A percentile compares a stretch with the other conserved stretches of the same genome.
Conservation (phyloP, 1,284 basidiomycete genomes). For the Leccinum proliferum region DNA sequence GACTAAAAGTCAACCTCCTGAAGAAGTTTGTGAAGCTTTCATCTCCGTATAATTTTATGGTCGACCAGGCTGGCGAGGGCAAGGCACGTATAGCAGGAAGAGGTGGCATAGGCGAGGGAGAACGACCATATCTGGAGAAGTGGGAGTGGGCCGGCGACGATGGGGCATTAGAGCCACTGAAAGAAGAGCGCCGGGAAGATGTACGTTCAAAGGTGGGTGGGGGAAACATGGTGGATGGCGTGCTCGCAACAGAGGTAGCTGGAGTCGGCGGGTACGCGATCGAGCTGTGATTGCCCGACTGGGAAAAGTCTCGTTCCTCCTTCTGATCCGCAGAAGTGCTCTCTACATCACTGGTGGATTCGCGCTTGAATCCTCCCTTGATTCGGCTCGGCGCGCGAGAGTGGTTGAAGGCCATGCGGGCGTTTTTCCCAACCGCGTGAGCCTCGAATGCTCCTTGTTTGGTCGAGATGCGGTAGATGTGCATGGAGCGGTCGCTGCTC, state of each 20-base stretch:
- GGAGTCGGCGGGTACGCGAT: constrained; percentile 51
- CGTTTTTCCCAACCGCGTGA: constrained; percentile 80
- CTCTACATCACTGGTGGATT: constrained; percentile 75
- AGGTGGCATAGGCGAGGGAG: constrained; percentile 88
- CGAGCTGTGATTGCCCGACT: constrained; percentile 26
- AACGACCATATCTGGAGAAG: constrained; percentile 63
- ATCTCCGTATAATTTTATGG: constrained; percentile 84
- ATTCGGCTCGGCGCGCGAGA: constrained; percentile 54
- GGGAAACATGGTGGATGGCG: constrained; percentile 66
- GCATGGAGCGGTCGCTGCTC: constrained; percentile 88
- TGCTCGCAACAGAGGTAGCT: constrained; percentile 52
- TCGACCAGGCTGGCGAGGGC: constrained; percentile 43
- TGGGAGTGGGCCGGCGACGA: constrained; percentile 54
- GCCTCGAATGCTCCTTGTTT: constrained; percentile 80
- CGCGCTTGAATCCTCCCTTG: constrained; percentile 50
- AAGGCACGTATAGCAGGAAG: constrained; percentile 79
- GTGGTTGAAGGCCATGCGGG: constrained; percentile 63
- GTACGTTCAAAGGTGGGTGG: constrained; percentile 61
- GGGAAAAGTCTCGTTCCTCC: constrained; percentile 26
- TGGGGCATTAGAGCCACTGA: constrained; percentile 77
- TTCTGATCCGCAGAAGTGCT: constrained; percentile 51
- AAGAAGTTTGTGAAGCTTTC: constrained; percentile 97
- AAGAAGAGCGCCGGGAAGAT: constrained; percentile 82
- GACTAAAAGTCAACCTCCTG: constrained; percentile 88
- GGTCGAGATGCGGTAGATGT: constrained; percentile 77